Evolutionary conservation across 768 basidiomycete species (phyloP).

Genomic region (Tremella mesenterica): DNA sequence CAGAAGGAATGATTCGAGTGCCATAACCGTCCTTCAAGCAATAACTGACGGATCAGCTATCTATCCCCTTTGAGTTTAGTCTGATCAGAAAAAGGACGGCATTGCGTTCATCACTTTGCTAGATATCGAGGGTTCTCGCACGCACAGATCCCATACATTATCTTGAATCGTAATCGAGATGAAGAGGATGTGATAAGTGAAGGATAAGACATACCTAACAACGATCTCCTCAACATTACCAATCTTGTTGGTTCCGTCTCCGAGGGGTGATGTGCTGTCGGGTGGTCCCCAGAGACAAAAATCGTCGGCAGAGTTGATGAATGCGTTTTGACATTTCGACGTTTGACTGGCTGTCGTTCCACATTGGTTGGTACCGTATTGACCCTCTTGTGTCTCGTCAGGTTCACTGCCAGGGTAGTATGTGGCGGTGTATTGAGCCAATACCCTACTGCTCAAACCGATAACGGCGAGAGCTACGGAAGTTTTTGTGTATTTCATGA

Average conservation of each 20-base stretch:
- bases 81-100: too few relatives aligned
- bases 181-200: neutral
- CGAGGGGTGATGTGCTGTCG: conserved; percentile 15
- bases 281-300: conserved; percentile 44
- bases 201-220: conserved; percentile 24
- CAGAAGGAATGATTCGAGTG: conserved; percentile 46
- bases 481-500: too few relatives aligned
- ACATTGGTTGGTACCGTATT: conserved; percentile 59
- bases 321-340: conserved; percentile 56
- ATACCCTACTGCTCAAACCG: neutral
- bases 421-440: conserved; percentile 39
- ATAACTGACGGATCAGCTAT: conserved; percentile 10
- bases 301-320: conserved; percentile 34
- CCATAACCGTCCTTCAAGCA: conserved; percentile 47
- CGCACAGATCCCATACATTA: too few relatives aligned
- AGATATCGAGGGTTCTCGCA: too few relatives aligned
- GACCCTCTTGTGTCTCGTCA: conserved; percentile 51
- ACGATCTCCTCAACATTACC: conserved; percentile 33
- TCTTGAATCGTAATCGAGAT: too few relatives aligned
- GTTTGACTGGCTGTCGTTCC: conserved; percentile 53
- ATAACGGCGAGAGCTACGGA: too few relatives aligned
- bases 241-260: conserved; percentile 48
- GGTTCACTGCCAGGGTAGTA: conserved; percentile 25
- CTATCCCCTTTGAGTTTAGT: too few relatives aligned
- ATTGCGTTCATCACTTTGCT: too few relatives aligned